Conservation (phyloP, 805 yeast species). For the Candida maesae region DNA sequence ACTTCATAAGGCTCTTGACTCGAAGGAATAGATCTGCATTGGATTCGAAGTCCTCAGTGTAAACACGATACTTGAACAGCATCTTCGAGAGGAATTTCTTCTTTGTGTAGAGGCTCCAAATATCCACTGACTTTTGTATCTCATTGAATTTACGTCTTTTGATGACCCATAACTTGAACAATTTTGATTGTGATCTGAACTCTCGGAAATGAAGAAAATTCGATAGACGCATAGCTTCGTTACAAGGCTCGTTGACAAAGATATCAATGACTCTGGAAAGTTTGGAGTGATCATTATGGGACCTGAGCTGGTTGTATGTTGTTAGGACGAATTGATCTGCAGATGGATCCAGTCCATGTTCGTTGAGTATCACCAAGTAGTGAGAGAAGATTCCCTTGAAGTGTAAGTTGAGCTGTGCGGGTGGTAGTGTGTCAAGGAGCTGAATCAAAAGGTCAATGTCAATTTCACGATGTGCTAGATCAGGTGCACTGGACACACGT, state of each 20-base stretch:
- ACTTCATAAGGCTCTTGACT: conserved; percentile 13
- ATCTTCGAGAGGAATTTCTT: conserved; percentile 17
- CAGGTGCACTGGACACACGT: conserved; percentile 2
- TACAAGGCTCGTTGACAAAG: conserved; percentile 20
- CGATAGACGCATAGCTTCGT: conserved; percentile 26
- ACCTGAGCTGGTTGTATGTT: conserved; percentile 20
- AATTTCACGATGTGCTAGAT: conserved; percentile 1
- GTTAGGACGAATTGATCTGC: conserved; percentile 23
- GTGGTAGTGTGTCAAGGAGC: conserved; percentile 11
- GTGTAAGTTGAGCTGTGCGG: conserved; percentile 6
- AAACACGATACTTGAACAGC: conserved; percentile 10
- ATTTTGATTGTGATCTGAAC: not conserved
- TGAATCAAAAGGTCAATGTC: conserved; percentile 13
- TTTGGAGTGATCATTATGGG: conserved; percentile 6
- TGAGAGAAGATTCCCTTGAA: conserved; percentile 19
- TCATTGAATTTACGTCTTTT: conserved; percentile 19
- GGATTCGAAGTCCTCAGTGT: conserved; percentile 17
- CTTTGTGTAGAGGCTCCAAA: conserved; percentile 18
- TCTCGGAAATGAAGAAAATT: conserved; percentile 18
- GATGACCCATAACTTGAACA: conserved; percentile 20
- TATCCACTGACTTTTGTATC: conserved; percentile 11
- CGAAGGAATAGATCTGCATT: conserved; percentile 21
- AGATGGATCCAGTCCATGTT: conserved; percentile 16
- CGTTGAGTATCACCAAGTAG: conserved; percentile 15
- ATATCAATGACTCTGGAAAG: conserved; percentile 18